Conservation (phyloP, 2,329 filamentous ascomycete genomes). For the Fusarium marasasianum region DNA sequence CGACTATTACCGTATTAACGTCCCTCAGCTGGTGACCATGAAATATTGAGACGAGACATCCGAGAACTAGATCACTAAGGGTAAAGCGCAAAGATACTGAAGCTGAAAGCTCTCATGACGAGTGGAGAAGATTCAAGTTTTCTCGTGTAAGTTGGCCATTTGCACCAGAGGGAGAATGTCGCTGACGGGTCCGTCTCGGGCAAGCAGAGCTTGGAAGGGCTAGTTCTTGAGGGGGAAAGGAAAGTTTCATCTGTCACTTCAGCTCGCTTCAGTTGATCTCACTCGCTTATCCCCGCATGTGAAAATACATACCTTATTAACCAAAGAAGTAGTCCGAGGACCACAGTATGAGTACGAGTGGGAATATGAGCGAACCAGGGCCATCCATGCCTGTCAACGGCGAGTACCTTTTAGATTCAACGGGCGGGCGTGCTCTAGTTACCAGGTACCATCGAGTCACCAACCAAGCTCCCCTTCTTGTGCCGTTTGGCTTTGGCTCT, state of each 20-base stretch:
- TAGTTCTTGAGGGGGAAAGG: neutral
- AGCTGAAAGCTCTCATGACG: conserved; percentile 5
- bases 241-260: conserved; percentile 22
- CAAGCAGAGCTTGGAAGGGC: neutral
- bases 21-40: conserved; percentile 19
- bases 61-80: neutral
- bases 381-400: neutral
- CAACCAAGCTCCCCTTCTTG: neutral
- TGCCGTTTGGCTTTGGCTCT: neutral
- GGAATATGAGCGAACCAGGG: neutral
- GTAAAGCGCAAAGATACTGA: conserved; percentile 5
- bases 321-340: neutral
- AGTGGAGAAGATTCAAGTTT: neutral
- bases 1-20: conserved; percentile 9
- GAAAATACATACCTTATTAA: neutral
- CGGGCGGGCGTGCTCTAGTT: neutral
- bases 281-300: conserved; percentile 4
- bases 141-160: neutral
- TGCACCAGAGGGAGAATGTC: conserved; percentile 23
- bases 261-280: conserved; percentile 12
- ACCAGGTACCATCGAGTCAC: neutral
- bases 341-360: neutral
- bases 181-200: conserved; percentile 28
- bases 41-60: conserved; percentile 17
- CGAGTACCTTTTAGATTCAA: conserved; percentile 10